Percentiles rank a stretch among this genome's conserved stretches.
Evolutionary conservation across 2,329 filamentous ascomycete species (phyloP).

Genomic region (Fusarium nelsonii): DNA sequence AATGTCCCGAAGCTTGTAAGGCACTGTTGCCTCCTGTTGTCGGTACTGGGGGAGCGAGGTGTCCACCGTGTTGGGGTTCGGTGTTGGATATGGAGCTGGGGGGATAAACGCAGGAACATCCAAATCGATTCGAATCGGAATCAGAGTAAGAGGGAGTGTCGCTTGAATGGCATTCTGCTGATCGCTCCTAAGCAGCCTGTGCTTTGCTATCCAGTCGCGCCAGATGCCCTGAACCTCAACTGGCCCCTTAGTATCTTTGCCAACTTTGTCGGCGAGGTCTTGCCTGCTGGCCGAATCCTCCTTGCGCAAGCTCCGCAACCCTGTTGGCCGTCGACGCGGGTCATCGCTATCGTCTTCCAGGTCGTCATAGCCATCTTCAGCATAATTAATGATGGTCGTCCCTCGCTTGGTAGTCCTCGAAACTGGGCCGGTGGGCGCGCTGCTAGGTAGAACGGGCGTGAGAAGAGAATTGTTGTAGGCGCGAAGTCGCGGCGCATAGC

Average conservation of each 20-base stretch:
- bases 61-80: constrained; percentile 73
- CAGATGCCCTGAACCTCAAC: constrained; percentile 91
- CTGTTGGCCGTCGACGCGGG: constrained; percentile 81
- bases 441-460: constrained; percentile 82
- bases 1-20: constrained; percentile 91
- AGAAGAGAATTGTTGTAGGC: constrained; percentile 92
- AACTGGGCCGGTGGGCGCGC: constrained; percentile 72
- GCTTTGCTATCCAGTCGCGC: constrained; percentile 94
- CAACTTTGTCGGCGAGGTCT: constrained; percentile 79
- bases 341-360: constrained; percentile 79
- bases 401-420: constrained; percentile 96
- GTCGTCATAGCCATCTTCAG: constrained; percentile 94
- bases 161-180: constrained; percentile 74
- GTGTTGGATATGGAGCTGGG: constrained; percentile 72
- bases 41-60: constrained; percentile 83
- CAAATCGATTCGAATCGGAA: constrained; percentile 96
- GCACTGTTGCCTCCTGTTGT: constrained; percentile 80
- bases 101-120: constrained; percentile 85
- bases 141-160: constrained; percentile 86
- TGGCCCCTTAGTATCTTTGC: constrained; percentile 82
- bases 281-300: constrained; percentile 75
- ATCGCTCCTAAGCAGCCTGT: constrained; percentile 66
- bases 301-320: constrained; percentile 83
- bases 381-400: constrained; percentile 96
- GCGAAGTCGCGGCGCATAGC: constrained; percentile 90